Evolutionary conservation across 75 land plant species (phyloP).

Genomic region (Selaginella tamariscina): DNA sequence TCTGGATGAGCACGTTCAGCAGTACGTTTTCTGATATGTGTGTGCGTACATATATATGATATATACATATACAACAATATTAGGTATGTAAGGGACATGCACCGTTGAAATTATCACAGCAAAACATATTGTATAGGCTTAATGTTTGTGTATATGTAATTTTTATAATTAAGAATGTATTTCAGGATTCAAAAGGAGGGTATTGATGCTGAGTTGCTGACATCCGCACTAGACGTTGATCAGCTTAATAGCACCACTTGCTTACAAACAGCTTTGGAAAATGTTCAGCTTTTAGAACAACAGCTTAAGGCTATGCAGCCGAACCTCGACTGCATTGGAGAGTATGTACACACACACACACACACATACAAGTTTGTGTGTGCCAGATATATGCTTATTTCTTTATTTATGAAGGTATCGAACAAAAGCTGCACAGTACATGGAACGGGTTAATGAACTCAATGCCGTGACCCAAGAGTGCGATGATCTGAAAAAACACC

Average conservation of each 20-base stretch:
- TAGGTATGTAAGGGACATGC: too few species aligned
- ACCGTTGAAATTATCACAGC: background rate
- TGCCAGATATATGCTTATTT: background rate
- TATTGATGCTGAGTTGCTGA: conserved; percentile 54
- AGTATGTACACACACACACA: conserved; percentile 33
- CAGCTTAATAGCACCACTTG: conserved; percentile 30
- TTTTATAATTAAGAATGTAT: too few species aligned
- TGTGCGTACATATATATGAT: background rate
- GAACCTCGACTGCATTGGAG: conserved; percentile 75
- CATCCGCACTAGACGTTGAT: conserved; percentile 36
- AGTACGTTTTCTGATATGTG: conserved; percentile 31
- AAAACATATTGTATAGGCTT: background rate
- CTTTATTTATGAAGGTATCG: conserved; percentile 44
- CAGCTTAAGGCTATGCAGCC: conserved; percentile 88
- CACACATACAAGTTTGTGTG: background rate
- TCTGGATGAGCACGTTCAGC: conserved; percentile 60
- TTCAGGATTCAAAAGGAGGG: conserved; percentile 74
- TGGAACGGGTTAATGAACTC: conserved; percentile 67
- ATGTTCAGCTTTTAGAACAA: conserved; percentile 62
- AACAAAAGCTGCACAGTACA: conserved; percentile 48
- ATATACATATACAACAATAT: too few species aligned
- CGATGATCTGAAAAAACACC: conserved; percentile 60
- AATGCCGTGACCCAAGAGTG: conserved; percentile 63
- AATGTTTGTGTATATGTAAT: conserved; percentile 2
- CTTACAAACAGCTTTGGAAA: conserved; percentile 46